Conservation (phyloP, 768 basidiomycete genomes). For the Mycena leptocephala region DNA sequence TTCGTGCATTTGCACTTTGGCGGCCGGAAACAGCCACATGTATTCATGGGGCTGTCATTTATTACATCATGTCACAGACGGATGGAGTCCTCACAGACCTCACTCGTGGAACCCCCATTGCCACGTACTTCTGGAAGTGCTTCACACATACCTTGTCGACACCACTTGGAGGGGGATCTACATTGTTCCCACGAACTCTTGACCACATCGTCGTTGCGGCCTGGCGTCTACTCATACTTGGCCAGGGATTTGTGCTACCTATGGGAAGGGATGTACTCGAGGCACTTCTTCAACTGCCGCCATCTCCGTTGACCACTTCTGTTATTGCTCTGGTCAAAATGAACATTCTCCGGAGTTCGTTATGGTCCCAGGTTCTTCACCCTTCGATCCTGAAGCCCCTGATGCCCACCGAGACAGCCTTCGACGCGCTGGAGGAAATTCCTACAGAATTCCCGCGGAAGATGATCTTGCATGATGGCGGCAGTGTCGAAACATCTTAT, state of each 20-base stretch:
- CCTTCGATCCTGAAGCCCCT: not conserved
- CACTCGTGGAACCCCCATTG: too few species aligned
- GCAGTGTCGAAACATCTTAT: not conserved
- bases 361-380: not conserved
- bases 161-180: not conserved
- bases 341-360: not conserved
- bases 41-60: too few species aligned
- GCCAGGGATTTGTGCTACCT: not conserved
- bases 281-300: not conserved
- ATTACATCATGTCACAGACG: too few species aligned
- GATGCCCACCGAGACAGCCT: not conserved
- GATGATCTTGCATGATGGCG: not conserved
- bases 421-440: not conserved
- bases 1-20: too few species aligned
- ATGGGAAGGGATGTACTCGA: not conserved
- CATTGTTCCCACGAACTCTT: not conserved
- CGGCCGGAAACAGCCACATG: too few species aligned
- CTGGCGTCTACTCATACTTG: not conserved
- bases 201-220: not conserved
- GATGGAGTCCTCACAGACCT: too few species aligned
- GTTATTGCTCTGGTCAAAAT: slow-evolving; percentile 3
- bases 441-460: not conserved
- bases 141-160: not conserved
- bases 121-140: slow-evolving; percentile 4
- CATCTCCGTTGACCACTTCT: not conserved